Evolutionary conservation across 2,329 filamentous ascomycete species (phyloP).

Genomic region (Blumeriella jaapii): DNA sequence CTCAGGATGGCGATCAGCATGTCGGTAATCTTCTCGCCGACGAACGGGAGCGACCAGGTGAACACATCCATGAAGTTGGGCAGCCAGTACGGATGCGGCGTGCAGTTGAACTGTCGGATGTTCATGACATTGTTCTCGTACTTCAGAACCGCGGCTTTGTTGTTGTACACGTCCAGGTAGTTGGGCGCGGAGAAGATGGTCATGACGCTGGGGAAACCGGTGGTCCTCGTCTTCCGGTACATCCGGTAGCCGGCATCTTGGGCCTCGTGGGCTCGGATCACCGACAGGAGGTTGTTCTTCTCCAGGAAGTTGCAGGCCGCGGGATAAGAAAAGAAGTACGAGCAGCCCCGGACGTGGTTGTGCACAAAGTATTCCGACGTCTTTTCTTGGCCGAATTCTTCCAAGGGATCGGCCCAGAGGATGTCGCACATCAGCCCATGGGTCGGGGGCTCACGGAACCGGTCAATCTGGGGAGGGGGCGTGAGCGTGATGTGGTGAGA

Average conservation of each 20-base stretch:
- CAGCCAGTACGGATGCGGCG: slow-evolving; percentile 97
- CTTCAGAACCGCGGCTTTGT: slow-evolving; percentile 97
- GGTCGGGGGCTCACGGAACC: slow-evolving; percentile 93
- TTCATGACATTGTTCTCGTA: slow-evolving; percentile 99
- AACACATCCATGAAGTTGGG: slow-evolving; percentile 99
- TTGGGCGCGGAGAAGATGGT: slow-evolving; percentile 99
- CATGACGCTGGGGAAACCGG: slow-evolving; percentile 98
- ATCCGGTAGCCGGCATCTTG: slow-evolving; percentile 98
- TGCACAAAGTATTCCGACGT: slow-evolving; percentile 95
- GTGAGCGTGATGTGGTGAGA: too few relatives aligned
- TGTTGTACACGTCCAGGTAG: slow-evolving; percentile 99
- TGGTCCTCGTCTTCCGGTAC: slow-evolving; percentile 97
- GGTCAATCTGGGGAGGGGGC: slow-evolving; percentile 72
- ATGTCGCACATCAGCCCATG: slow-evolving; percentile 99
- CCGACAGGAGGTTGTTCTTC: slow-evolving; percentile 95
- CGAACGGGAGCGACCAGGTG: slow-evolving; percentile 98
- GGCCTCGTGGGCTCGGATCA: slow-evolving; percentile 95
- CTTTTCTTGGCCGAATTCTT: slow-evolving; percentile 98
- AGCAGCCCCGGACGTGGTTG: slow-evolving; percentile 96
- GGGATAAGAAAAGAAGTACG: slow-evolving; percentile 98
- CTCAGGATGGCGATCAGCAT: slow-evolving; percentile 99
- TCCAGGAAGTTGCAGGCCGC: slow-evolving; percentile 95
- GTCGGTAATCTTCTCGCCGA: slow-evolving; percentile 97
- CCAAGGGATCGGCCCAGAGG: slow-evolving; percentile 93
- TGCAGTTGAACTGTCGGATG: slow-evolving; percentile 99